Percentiles rank a stretch among this genome's conserved stretches.
Conservation (phyloP, 176 grass and related monocot species). For the Aegilops bicornis region DNA sequence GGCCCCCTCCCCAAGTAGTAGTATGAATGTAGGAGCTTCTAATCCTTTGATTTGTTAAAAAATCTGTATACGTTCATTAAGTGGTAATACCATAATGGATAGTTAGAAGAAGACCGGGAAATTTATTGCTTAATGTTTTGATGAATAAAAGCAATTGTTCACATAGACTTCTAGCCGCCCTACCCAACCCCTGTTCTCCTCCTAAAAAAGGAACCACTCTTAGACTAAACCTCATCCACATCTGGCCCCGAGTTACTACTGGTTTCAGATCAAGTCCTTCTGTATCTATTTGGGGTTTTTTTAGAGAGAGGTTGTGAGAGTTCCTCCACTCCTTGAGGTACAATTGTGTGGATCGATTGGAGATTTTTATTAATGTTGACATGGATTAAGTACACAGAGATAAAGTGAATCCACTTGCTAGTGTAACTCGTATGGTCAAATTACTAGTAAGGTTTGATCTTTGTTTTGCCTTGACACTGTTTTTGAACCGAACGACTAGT, state of each 20-base stretch:
- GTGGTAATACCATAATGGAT: not conserved
- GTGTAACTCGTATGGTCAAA: not conserved
- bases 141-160: no score
- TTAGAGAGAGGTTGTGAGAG: not conserved
- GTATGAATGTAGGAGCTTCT: not conserved
- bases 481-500: not conserved
- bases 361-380: conserved; percentile 14
- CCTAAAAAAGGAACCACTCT: no score
- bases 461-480: not conserved
- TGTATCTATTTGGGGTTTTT: no score
- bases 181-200: no score
- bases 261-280: no score
- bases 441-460: conserved; percentile 4
- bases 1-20: not conserved
- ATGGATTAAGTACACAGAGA: conserved; percentile 12
- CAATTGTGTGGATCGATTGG: not conserved
- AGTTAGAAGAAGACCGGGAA: no score
- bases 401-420: not conserved
- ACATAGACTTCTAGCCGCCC: no score
- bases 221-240: no score
- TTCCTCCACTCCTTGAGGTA: not conserved
- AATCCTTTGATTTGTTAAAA: not conserved
- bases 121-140: no score
- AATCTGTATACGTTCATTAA: not conserved
- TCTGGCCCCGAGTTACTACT: no score